These are phyloP conservation scores for Ampelocalamus luodianensis DNA, from an alignment of 176 grass and related monocot genomes.

Conservation along the genomic window DNA sequence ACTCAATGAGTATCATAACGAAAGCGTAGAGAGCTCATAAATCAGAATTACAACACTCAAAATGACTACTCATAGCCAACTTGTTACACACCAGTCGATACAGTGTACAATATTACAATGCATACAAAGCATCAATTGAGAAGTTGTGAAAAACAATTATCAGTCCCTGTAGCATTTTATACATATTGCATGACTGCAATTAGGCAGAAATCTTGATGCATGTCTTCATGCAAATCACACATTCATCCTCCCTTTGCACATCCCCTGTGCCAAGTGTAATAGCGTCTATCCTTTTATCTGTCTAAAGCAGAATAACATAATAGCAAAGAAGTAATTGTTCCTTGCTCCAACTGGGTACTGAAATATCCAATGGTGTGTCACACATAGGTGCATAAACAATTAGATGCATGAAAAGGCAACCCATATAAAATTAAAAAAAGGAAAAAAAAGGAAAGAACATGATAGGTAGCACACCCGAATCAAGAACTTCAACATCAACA, in stretches of 20 bases:
- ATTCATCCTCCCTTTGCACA: too few relatives aligned
- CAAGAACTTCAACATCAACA: slow-evolving; percentile 39
- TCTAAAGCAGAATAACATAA: neutral
- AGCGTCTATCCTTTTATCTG: neutral
- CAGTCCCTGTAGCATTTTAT: too few relatives aligned
- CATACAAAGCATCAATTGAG: neutral
- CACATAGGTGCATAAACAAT: slow-evolving; percentile 2
- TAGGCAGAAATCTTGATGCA: too few relatives aligned
- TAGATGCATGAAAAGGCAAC: neutral
- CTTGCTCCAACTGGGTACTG: slow-evolving; percentile 92
- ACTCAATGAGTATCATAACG: too few relatives aligned
- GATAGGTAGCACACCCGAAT: neutral
- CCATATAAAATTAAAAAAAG: neutral
- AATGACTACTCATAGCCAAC: neutral
- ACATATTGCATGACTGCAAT: too few relatives aligned
- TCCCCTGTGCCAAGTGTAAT: slow-evolving; percentile 6
- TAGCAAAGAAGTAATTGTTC: slow-evolving; percentile 86
- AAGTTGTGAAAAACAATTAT: too few relatives aligned
- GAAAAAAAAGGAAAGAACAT: neutral
- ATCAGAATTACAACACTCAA: too few relatives aligned
- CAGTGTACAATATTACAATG: neutral
- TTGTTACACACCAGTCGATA: neutral
- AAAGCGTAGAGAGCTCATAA: too few relatives aligned
- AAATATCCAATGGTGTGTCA: slow-evolving; percentile 11
- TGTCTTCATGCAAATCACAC: too few relatives aligned